Conservation (phyloP, 257 asterid species). For the Solanum ossicruentum region DNA sequence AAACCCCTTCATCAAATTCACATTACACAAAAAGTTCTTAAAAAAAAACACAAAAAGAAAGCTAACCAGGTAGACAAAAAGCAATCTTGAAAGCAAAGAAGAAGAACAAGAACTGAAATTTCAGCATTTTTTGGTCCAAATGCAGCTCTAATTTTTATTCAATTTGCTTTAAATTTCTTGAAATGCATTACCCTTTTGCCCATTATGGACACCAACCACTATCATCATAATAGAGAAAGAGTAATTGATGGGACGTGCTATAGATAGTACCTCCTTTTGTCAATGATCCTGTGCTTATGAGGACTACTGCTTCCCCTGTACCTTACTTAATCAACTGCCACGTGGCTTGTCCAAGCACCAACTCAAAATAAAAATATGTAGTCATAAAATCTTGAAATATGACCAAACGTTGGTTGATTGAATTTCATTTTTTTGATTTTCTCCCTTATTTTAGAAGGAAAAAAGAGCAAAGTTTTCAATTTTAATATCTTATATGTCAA, state of each 20-base stretch:
- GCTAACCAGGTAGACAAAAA: not conserved
- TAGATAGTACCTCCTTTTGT: not conserved
- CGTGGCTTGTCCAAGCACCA: not conserved
- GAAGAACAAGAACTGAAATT: not conserved
- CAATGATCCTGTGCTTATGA: not conserved
- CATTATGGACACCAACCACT: not conserved
- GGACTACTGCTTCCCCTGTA: not conserved
- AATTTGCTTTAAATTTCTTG: not conserved
- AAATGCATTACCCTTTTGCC: not conserved
- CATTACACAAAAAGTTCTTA: not conserved
- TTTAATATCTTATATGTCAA: no score
- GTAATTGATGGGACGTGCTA: not conserved
- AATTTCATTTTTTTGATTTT: no score
- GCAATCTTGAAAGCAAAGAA: not conserved
- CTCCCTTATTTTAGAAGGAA: no score
- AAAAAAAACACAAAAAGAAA: not conserved
- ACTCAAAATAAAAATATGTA: no score
- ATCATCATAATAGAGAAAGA: not conserved
- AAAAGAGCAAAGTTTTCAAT: no score
- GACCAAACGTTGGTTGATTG: no score
- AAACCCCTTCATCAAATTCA: not conserved
- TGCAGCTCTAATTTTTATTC: not conserved
- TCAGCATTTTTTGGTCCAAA: not conserved
- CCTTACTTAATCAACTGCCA: not conserved
- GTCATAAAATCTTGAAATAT: no score